Base-by-base conservation (phyloP, 2,329 filamentous ascomycete species). In the Ascochyta viciae-villosae region DNA sequence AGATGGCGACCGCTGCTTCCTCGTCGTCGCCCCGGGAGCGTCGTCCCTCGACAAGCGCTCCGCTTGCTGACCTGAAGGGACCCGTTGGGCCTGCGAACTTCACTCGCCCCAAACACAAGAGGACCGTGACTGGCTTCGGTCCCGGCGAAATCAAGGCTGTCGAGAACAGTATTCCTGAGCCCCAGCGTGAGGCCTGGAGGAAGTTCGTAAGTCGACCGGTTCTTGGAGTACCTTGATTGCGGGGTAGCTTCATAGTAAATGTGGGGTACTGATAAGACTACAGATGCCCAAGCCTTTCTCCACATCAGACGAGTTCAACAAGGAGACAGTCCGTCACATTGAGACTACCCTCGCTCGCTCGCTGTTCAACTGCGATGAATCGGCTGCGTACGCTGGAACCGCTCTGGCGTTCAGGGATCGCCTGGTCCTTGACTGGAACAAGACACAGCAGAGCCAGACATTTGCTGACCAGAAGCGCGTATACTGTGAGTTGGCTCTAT, bases 281-380 rank as follows among this genome's bases (percentile, higher is more conserved):
- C 64, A 87, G 85, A 85, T 84, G 42, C 85, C 85, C 50, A 80
- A 84, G 64, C 87, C 85, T 57, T 97, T 97, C 79, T 84, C 82
- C 60, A 87, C 84, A 66, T 87, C 91, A 74, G 92, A 96, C 16
- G 89, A 92, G 54, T 97, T 98, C 72, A 82, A 85, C 82, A 87
- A 82, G 74, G 93, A 96, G 73, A 85, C 96, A 54, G 92, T 99
- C 62, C 89, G 89, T 64, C 95, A 99, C 81, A 91, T 99, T 71
- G 95, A 99, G 80, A 98, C 95, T 3, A 96, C 93, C 3, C 84
- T 99, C 59, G 95, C 95, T 60, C 91, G 95, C 58, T 97, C 93
- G 72, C 86, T 99, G 76, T 98, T 94, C 85, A 99, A 99, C 79
- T 99, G 95, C 79, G 93, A 99, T 81, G 95, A 99, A 79, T 77